Conservation (phyloP, 1,284 basidiomycete species). For the Uromyces viciae-fabae region DNA sequence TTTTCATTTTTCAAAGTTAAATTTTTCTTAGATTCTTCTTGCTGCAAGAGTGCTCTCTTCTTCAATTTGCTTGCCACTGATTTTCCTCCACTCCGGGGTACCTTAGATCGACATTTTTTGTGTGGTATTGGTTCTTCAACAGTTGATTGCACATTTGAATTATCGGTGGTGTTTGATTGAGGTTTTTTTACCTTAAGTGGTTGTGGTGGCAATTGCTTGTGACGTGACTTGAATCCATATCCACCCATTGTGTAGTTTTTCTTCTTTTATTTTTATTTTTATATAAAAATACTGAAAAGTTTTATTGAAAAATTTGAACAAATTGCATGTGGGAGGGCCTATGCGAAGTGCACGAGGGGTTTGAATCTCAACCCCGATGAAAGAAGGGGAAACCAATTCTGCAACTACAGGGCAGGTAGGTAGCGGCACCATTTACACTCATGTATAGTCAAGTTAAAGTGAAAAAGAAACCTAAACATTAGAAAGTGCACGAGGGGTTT, state of each 20-base stretch:
- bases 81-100: slow-evolving; percentile 43
- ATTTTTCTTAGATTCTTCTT: slow-evolving; percentile 47
- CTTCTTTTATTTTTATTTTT: background rate
- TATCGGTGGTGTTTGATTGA: background rate
- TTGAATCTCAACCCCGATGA: too few relatives aligned
- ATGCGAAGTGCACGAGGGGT: too few relatives aligned
- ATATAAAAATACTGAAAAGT: too few relatives aligned
- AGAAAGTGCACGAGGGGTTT: too few relatives aligned
- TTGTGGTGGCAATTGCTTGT: slow-evolving; percentile 37
- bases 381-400: too few relatives aligned
- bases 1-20: slow-evolving; percentile 47
- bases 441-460: too few relatives aligned
- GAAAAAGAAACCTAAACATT: too few relatives aligned
- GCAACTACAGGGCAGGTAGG: too few relatives aligned
- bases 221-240: slow-evolving; percentile 40
- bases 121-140: background rate
- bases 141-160: background rate
- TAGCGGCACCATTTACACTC: too few relatives aligned
- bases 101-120: slow-evolving; percentile 24
- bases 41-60: slow-evolving; percentile 36
- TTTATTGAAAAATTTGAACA: too few relatives aligned
- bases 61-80: slow-evolving; percentile 40
- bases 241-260: slow-evolving; percentile 38
- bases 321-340: too few relatives aligned
- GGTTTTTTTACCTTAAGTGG: slow-evolving; percentile 1